Percentiles rank a stretch among this genome's conserved stretches.
Conservation (phyloP, 352 stramenopile genomes). For the Phytophthora fragariae region DNA sequence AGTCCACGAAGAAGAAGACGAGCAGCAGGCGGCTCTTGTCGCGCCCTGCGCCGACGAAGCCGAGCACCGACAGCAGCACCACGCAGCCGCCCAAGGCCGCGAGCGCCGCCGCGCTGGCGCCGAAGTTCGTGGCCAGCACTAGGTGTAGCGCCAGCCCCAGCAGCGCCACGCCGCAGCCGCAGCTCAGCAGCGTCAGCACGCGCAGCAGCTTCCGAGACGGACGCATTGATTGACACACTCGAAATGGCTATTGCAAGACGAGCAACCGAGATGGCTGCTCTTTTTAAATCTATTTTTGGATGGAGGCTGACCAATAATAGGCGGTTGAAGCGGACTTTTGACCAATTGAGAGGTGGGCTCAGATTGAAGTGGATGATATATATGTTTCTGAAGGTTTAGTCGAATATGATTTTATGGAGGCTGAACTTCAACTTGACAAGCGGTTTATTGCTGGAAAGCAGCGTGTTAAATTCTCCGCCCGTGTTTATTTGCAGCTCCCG, state of each 20-base stretch:
- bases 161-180: conserved; percentile 56
- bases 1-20: conserved; percentile 83
- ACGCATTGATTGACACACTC: conserved; percentile 42
- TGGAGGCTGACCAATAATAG: background rate
- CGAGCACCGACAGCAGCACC: conserved; percentile 62
- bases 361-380: background rate
- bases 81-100: conserved; percentile 50
- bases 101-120: conserved; percentile 59
- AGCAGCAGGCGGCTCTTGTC: conserved; percentile 77
- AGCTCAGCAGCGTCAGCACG: conserved; percentile 65
- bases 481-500: too few species aligned
- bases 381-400: background rate
- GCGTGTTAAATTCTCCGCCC: background rate
- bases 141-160: conserved; percentile 63
- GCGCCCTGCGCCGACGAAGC: conserved; percentile 66
- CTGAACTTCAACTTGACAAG: conserved; percentile 4
- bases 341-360: background rate
- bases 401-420: conserved; percentile 1
- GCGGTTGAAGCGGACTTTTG: background rate
- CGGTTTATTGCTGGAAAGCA: background rate
- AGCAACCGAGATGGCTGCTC: conserved; percentile 3
- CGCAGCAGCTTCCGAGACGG: conserved; percentile 70
- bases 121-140: conserved; percentile 55
- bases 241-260: background rate
- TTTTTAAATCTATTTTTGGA: conserved; percentile 20